Evolutionary conservation across 108 stramenopile genomes (phyloP).

Genomic region (Thalassiosira profunda): DNA sequence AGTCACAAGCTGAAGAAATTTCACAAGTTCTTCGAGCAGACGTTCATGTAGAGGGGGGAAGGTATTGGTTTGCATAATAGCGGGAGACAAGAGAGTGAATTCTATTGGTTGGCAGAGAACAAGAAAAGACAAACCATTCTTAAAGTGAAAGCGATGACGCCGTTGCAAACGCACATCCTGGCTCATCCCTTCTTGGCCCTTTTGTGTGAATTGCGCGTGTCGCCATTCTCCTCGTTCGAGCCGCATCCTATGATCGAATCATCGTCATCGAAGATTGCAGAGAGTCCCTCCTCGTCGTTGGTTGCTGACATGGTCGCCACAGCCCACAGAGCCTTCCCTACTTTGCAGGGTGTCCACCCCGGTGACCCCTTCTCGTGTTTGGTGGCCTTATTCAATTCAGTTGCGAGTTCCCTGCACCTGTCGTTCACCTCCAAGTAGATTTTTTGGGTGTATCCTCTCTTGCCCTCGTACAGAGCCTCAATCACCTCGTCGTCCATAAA

Average conservation of each 20-base stretch:
- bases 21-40: not conserved
- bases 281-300: not conserved
- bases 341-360: slow-evolving; percentile 64
- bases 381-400: slow-evolving; percentile 20
- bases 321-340: slow-evolving; percentile 36
- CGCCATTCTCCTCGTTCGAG: no score
- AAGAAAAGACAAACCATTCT: no score
- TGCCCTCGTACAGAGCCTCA: slow-evolving; percentile 66
- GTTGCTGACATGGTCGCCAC: not conserved
- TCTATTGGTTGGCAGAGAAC: no score
- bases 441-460: slow-evolving; percentile 64
- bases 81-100: no score
- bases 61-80: no score
- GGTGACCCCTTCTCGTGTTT: no score
- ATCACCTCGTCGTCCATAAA: slow-evolving; percentile 91
- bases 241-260: no score
- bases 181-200: no score
- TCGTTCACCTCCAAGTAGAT: slow-evolving; percentile 61
- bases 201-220: no score
- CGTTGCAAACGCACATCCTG: no score
- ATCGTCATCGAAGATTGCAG: slow-evolving; percentile 4
- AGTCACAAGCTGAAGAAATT: slow-evolving; percentile 18
- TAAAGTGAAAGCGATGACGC: no score
- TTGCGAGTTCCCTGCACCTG: slow-evolving; percentile 49
- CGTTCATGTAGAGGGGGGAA: slow-evolving; percentile 17